Evolutionary conservation across 768 basidiomycete species (phyloP).

Genomic region (Lactifluus rugatus): DNA sequence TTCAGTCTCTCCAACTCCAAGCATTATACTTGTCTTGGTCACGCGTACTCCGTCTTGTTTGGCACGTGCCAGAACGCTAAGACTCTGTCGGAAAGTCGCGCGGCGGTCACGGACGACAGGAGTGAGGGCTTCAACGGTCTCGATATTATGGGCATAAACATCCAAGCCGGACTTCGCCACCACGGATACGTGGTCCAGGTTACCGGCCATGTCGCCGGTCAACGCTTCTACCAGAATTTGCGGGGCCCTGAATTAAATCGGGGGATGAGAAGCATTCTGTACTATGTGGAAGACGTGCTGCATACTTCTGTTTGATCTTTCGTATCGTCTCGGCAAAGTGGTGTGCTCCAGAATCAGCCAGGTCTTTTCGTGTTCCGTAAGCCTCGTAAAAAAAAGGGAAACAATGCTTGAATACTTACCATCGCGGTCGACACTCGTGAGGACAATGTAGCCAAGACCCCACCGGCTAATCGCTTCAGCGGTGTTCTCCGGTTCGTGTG

Average conservation of each 20-base stretch:
- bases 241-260: conserved; percentile 54
- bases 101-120: conserved; percentile 93
- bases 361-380: conserved; percentile 43
- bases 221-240: conserved; percentile 94
- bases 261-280: background rate
- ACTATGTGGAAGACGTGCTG: background rate
- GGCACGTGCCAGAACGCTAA: conserved; percentile 71
- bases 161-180: conserved; percentile 93
- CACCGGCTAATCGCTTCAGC: conserved; percentile 97
- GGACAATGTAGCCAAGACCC: conserved; percentile 95
- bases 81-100: conserved; percentile 80
- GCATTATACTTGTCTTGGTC: conserved; percentile 98
- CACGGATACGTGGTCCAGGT: conserved; percentile 57
- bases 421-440: conserved; percentile 95
- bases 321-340: conserved; percentile 95
- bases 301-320: conserved; percentile 92
- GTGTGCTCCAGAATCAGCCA: conserved; percentile 81
- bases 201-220: conserved; percentile 88
- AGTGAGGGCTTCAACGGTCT: conserved; percentile 90
- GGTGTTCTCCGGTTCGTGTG: conserved; percentile 95
- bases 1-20: conserved; percentile 87
- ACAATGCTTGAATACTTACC: conserved; percentile 40
- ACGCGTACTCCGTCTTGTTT: conserved; percentile 77
- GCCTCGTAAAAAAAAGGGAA: background rate
- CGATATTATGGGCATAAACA: conserved; percentile 96